Evolutionary conservation across 352 stramenopile species (phyloP), one percentile per base, ranked within the genome.

Genomic region (Elongisporangium undulatum): DNA sequence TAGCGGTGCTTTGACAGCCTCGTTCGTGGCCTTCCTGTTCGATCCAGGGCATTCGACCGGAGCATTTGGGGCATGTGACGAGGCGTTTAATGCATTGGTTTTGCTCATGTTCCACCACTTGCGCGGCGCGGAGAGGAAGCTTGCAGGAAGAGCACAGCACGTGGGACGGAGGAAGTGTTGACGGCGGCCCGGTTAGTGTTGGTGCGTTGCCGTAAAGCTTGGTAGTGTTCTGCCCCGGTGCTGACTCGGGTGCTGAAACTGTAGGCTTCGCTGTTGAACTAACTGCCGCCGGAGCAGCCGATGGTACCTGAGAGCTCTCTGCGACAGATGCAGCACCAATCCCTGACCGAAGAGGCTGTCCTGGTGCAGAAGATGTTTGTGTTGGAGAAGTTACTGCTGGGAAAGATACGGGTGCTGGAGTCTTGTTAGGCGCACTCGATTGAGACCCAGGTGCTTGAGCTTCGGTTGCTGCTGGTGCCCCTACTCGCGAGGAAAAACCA

Each of bases 71-170:
- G 29, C 78, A 90, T 6, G 63, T 62, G 1, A 83, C 59, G 9
- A 74, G 70, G 24, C 79, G 72, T 45, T 85, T 85, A n/a, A 79
- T 62, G 38, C 82, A 92, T 39, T 79, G 75, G 0, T 67, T 66
- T 48, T 66, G 61, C 57, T 87, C 82, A 58, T 92, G 82, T 48
- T 89, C 77, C 1, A 39, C n/a, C 8, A 78, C 71, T 34, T 69
- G 53, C 54, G 87, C 73, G 0, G 68, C 71, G 10, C 74, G 74
- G 24, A 90, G 63, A 1, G 78, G 81, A 3, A 90, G 63, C 3
- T 73, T 71, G 19, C 81, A 90, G 23, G 75, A 60, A 1, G 61
- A 63, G 53, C 81, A 90, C 15, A 79, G 53, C 17, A 76, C 55
- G 38, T 81, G 70, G 4, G 67, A 64, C 6, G 57, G 41, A 24